A percentile compares a stretch with the other conserved stretches of the same genome.
Evolutionary conservation across 2,329 filamentous ascomycete species (phyloP).

Genomic region (Ophiostoma ips): DNA sequence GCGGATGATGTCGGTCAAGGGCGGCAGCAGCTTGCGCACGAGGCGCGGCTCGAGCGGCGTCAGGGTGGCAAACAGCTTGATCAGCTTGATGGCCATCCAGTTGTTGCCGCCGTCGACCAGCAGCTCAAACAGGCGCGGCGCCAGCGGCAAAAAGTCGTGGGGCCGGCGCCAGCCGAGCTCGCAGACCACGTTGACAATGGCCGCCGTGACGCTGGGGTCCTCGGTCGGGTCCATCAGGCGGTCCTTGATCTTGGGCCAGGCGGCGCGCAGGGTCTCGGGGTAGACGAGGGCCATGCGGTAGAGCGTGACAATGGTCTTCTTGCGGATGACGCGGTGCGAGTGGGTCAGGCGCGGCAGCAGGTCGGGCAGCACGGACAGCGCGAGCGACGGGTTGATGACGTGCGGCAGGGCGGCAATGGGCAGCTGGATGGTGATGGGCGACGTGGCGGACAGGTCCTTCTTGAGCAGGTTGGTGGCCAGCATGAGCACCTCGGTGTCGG

Average conservation of each 20-base stretch:
- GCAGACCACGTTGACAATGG: constrained; percentile 93
- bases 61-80: constrained; percentile 94
- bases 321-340: constrained; percentile 71
- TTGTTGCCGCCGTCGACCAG: constrained; percentile 89
- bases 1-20: constrained; percentile 81
- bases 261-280: constrained; percentile 78
- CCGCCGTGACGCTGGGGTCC: constrained; percentile 84
- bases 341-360: constrained; percentile 76
- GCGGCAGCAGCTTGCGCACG: constrained; percentile 80
- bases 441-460: constrained; percentile 70
- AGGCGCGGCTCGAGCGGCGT: constrained; percentile 86
- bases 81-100: constrained; percentile 99
- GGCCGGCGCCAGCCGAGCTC: constrained; percentile 90
- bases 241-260: constrained; percentile 97
- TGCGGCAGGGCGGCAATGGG: constrained; percentile 87
- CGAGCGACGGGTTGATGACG: constrained; percentile 82
- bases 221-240: constrained; percentile 79
- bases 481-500: constrained; percentile 96
- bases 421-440: constrained; percentile 65
- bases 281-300: constrained; percentile 94
- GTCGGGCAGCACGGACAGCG: constrained; percentile 77
- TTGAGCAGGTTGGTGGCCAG: constrained; percentile 91
- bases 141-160: constrained; percentile 83
- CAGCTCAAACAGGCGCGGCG: constrained; percentile 81
- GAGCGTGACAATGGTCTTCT: constrained; percentile 90